Conservation (phyloP, 1,139 yeast species). For the Taphrina sp. region DNA sequence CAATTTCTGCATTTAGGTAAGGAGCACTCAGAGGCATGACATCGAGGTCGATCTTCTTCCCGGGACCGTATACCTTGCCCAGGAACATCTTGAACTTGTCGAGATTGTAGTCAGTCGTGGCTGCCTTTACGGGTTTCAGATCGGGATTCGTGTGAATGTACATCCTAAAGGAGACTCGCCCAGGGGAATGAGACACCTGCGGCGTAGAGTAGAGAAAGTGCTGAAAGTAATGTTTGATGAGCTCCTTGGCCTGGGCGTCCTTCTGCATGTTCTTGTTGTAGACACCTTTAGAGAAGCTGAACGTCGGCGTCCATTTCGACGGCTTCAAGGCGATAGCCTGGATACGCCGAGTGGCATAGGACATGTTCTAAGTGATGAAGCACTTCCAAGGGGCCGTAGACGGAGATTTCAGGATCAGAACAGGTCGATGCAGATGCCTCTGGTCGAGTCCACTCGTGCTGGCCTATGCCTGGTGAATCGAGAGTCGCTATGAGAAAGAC, state of each 20-base stretch:
- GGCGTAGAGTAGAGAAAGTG: constrained; percentile 29
- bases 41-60: constrained; percentile 19
- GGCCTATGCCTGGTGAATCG: too few species aligned
- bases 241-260: constrained; percentile 26
- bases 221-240: constrained; percentile 27
- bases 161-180: constrained; percentile 20
- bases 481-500: too few species aligned
- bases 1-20: constrained; percentile 30
- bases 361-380: constrained; percentile 3
- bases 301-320: constrained; percentile 28
- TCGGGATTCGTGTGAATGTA: constrained; percentile 25
- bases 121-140: constrained; percentile 21
- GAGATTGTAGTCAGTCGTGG: constrained; percentile 26
- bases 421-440: too few species aligned
- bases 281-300: constrained; percentile 13
- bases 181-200: constrained; percentile 26
- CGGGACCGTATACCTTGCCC: constrained; percentile 19
- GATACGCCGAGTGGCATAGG: constrained; percentile 21
- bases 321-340: constrained; percentile 31
- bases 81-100: constrained; percentile 23
- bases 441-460: too few species aligned
- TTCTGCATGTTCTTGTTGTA: constrained; percentile 27
- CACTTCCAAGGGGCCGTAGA: too few species aligned
- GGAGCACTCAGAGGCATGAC: constrained; percentile 32
- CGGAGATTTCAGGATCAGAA: too few species aligned